Evolutionary conservation across 176 grass and related monocot species (phyloP).

Genomic region (Cocos nucifera): DNA sequence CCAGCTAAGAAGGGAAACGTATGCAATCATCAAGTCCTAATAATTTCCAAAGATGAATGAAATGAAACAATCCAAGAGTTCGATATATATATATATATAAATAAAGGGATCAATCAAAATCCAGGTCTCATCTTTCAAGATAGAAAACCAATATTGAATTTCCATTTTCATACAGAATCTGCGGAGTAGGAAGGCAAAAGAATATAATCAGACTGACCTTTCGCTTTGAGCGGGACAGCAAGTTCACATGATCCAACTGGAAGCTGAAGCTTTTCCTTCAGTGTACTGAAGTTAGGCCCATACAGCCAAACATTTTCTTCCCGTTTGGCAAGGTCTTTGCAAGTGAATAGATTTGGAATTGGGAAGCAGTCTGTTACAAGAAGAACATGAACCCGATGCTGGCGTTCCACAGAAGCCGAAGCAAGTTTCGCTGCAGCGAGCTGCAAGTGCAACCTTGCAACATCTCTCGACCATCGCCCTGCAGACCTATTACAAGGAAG

Average conservation of each 20-base stretch:
- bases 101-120: too few relatives aligned
- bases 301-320: conserved; percentile 5
- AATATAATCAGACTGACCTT: neutral
- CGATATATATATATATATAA: too few relatives aligned
- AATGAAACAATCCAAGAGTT: too few relatives aligned
- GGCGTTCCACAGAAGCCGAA: neutral
- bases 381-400: neutral
- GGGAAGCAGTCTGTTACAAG: conserved; percentile 1
- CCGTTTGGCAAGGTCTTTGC: conserved; percentile 1
- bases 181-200: neutral
- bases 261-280: conserved; percentile 6
- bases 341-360: conserved; percentile 7
- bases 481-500: conserved; percentile 2
- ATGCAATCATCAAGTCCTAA: too few relatives aligned
- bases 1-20: too few relatives aligned
- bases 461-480: conserved; percentile 1
- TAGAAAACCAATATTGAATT: too few relatives aligned
- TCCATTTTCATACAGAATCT: too few relatives aligned
- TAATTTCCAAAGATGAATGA: too few relatives aligned
- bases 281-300: neutral
- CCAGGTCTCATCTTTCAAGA: too few relatives aligned
- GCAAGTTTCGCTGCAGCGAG: conserved; percentile 2
- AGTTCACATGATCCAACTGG: conserved; percentile 6
- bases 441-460: conserved; percentile 8
- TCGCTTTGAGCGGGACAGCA: neutral